phyloP scores from a whole-genome alignment of 495 filamentous ascomycete genomes.

The Cudoniella acicularis region DNA sequence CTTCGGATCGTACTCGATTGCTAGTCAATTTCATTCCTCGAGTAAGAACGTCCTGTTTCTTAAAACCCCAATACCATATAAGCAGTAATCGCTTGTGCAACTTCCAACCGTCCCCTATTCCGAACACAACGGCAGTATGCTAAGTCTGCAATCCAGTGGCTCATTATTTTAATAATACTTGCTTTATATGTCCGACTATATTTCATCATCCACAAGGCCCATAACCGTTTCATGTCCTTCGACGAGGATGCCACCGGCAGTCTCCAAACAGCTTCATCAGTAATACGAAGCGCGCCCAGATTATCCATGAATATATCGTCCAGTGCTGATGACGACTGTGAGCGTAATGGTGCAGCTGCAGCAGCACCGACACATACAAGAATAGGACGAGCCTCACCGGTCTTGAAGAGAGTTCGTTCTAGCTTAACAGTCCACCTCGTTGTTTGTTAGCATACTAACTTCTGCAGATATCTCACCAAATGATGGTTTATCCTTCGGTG shows the following conservation, averaged over 20 bases:
- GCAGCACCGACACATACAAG: slow-evolving; percentile 8
- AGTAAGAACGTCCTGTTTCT: slow-evolving; percentile 2
- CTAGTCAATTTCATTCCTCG: slow-evolving; percentile 41
- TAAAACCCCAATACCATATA: neutral
- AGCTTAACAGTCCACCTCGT: neutral
- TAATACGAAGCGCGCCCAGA: neutral
- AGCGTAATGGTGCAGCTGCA: slow-evolving; percentile 6
- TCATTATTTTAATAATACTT: slow-evolving; percentile 38
- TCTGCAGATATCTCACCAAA: slow-evolving; percentile 34
- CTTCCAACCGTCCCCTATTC: no score
- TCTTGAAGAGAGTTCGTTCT: slow-evolving; percentile 9
- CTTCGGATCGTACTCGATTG: slow-evolving; percentile 35
- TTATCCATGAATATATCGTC: slow-evolving; percentile 1
- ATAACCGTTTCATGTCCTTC: slow-evolving; percentile 34
- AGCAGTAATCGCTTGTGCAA: no score
- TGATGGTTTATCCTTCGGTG: slow-evolving; percentile 41
- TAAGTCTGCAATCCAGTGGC: slow-evolving; percentile 16
- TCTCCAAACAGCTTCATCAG: slow-evolving; percentile 19
- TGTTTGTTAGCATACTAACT: neutral
- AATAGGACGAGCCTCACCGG: slow-evolving; percentile 8
- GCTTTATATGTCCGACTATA: slow-evolving; percentile 38
- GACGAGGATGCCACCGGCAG: slow-evolving; percentile 24
- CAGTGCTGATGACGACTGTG: slow-evolving; percentile 17
- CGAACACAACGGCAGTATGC: neutral
- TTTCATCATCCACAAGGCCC: slow-evolving; percentile 37